These are phyloP conservation scores for Pichia californica DNA, from an alignment of 805 yeast species.

Conservation along the genomic window DNA sequence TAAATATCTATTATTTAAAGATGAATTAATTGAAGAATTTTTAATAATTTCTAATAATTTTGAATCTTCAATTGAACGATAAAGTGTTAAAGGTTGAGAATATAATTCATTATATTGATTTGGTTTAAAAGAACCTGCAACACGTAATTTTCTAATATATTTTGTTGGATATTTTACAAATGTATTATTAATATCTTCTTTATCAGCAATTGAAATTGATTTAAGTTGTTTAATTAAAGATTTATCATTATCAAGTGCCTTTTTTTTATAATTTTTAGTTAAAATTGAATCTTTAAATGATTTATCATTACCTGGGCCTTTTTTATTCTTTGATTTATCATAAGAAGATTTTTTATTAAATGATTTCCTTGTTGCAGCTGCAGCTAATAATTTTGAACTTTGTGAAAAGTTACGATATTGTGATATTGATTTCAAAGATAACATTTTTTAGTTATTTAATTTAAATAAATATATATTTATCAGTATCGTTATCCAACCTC, in stretches of 20 bases:
- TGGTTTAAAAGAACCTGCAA: conserved; percentile 59
- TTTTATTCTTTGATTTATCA: conserved; percentile 23
- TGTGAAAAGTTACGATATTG: conserved; percentile 13
- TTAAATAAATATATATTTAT: no score
- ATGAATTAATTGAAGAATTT: conserved; percentile 30
- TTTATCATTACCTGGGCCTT: conserved; percentile 30
- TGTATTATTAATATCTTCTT: conserved; percentile 18
- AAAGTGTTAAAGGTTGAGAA: conserved; percentile 50
- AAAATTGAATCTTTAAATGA: conserved; percentile 22
- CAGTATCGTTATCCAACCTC: no score
- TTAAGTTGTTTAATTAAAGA: conserved; percentile 17
- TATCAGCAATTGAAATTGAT: conserved; percentile 10
- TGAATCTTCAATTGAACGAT: conserved; percentile 43
- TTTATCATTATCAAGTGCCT: conserved; percentile 16
- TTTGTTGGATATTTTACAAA: conserved; percentile 37
- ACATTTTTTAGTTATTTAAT: no score
- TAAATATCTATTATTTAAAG: conserved; percentile 42
- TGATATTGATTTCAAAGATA: neutral
- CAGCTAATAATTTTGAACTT: conserved; percentile 14
- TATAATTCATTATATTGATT: conserved; percentile 65
- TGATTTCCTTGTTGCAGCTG: conserved; percentile 24
- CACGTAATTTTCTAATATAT: conserved; percentile 38
- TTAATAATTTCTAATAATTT: conserved; percentile 35
- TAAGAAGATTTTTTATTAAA: conserved; percentile 22
- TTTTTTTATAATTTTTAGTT: conserved; percentile 20